Conservation (phyloP, 495 filamentous ascomycete genomes). For the Penicillium subrubescens region DNA sequence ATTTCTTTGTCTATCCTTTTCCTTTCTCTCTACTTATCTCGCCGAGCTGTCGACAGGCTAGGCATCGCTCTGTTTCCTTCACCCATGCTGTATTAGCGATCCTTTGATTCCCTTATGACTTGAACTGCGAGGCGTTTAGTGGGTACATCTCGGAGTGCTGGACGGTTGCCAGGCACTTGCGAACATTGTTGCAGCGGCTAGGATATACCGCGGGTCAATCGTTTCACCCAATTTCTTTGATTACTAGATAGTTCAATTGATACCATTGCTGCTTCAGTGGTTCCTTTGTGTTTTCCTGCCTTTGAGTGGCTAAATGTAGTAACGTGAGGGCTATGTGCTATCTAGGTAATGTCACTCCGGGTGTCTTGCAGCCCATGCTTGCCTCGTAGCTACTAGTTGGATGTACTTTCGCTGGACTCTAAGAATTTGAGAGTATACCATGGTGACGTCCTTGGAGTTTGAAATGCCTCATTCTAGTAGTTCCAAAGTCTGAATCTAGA, state of each 20-base stretch:
- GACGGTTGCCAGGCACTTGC: constrained; percentile 21
- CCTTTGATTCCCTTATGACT: constrained; percentile 30
- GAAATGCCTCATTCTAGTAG: too few species aligned
- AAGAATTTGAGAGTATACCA: too few species aligned
- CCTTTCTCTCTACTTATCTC: constrained; percentile 12
- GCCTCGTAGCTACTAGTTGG: too few species aligned
- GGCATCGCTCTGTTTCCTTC: constrained; percentile 28
- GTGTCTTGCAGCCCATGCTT: too few species aligned
- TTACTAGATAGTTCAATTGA: constrained; percentile 10
- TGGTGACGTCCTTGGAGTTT: too few species aligned
- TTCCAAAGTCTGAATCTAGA: too few species aligned
- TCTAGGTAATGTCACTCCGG: too few species aligned
- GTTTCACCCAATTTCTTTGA: constrained; percentile 13
- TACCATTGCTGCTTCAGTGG: neutral
- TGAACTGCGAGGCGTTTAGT: constrained; percentile 38
- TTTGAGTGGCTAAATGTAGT: neutral
- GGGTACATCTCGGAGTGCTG: constrained; percentile 26
- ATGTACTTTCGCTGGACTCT: too few species aligned
- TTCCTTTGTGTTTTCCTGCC: neutral
- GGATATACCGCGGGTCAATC: constrained; percentile 28
- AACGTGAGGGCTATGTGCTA: neutral
- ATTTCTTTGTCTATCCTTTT: constrained; percentile 18
- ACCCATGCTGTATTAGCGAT: constrained; percentile 45
- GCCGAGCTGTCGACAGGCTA: neutral
- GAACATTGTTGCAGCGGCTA: constrained; percentile 28